Conservation (phyloP, 208 protist species). For the Crithidia expoeki region DNA sequence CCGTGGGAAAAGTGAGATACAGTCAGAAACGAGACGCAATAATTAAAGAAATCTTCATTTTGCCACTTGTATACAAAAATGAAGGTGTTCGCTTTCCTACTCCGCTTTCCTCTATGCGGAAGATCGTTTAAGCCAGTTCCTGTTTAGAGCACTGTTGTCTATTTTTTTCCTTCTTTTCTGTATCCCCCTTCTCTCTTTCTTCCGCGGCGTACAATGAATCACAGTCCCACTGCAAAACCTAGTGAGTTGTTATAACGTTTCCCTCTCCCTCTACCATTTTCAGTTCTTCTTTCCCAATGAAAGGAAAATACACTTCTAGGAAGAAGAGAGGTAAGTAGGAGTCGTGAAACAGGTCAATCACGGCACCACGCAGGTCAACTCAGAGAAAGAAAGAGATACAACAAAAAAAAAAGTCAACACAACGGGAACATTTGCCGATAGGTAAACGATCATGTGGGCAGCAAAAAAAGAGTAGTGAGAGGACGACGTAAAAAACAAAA, state of each 20-base stretch:
- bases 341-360: background rate
- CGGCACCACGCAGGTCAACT: background rate
- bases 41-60: conserved; percentile 10
- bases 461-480: background rate
- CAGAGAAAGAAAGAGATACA: background rate
- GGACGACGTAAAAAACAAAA: conserved; percentile 3
- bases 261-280: background rate
- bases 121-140: background rate
- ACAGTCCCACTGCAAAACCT: background rate
- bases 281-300: background rate
- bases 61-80: conserved; percentile 11
- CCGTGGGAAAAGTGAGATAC: conserved; percentile 6
- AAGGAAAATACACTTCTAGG: background rate
- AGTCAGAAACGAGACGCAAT: conserved; percentile 13
- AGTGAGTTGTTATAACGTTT: background rate
- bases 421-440: background rate
- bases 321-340: background rate
- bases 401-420: background rate
- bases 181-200: background rate
- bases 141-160: background rate
- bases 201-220: background rate
- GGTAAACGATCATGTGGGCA: background rate
- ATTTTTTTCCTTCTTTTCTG: background rate
- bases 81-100: background rate
- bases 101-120: background rate